Conservation (phyloP, 768 basidiomycete species). For the Pulveroboletus sp. region DNA sequence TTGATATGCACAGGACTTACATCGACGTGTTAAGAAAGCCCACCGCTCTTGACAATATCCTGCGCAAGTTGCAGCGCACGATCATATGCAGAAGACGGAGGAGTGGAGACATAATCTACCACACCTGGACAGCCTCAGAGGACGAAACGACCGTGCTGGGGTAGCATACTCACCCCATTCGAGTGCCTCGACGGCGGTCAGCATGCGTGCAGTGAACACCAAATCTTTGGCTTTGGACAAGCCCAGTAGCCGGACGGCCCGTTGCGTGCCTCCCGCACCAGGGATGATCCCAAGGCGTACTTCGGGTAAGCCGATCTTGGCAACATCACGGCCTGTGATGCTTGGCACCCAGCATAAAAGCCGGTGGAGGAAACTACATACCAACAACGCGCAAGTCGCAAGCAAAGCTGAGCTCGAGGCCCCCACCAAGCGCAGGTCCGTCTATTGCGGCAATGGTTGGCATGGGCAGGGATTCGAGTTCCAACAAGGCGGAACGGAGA, state of each 20-base stretch:
- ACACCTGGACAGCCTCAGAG: conserved; percentile 48
- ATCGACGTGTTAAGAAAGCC: conserved; percentile 7
- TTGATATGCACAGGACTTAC: not conserved
- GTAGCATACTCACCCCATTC: conserved; percentile 52
- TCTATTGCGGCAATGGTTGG: conserved; percentile 93
- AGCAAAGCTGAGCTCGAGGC: conserved; percentile 79
- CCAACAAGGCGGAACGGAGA: conserved; percentile 63
- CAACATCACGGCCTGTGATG: conserved; percentile 52
- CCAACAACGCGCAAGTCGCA: conserved; percentile 91
- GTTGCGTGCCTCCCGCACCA: conserved; percentile 86
- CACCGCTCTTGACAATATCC: conserved; percentile 64
- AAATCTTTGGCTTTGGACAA: conserved; percentile 79
- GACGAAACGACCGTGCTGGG: not conserved
- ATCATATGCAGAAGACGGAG: conserved; percentile 59
- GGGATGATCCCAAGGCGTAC: conserved; percentile 79
- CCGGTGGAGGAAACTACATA: conserved; percentile 31
- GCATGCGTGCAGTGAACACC: conserved; percentile 73
- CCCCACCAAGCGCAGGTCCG: conserved; percentile 91
- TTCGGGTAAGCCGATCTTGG: conserved; percentile 87
- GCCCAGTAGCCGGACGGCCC: conserved; percentile 73
- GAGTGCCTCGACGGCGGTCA: conserved; percentile 64
- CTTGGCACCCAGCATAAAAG: not conserved
- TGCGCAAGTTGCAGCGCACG: conserved; percentile 66
- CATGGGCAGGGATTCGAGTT: conserved; percentile 77
- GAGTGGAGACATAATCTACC: conserved; percentile 71